Evolutionary conservation across 306 rosid genomes (phyloP).

Genomic region (Biancaea sappan): DNA sequence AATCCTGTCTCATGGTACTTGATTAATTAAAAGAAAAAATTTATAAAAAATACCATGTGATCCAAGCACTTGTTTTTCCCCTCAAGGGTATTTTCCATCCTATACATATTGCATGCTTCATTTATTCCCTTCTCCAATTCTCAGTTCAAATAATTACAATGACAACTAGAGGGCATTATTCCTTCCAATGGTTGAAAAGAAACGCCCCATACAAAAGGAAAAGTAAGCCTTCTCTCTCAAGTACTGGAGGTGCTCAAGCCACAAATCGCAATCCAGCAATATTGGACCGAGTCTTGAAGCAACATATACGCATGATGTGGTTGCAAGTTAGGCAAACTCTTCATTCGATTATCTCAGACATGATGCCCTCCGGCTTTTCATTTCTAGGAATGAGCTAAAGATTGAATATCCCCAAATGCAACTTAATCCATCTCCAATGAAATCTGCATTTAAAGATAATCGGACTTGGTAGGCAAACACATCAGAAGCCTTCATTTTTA

Average conservation of each 20-base stretch:
- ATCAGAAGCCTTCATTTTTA: conserved; percentile 31
- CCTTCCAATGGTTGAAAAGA: background rate
- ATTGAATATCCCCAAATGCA: conserved; percentile 26
- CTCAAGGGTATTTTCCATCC: too few species aligned
- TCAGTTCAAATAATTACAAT: background rate
- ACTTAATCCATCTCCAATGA: conserved; percentile 26
- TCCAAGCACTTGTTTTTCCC: background rate
- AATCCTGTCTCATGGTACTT: too few species aligned
- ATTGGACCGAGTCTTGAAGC: background rate
- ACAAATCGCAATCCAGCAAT: background rate
- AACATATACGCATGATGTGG: background rate
- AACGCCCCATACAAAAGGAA: background rate
- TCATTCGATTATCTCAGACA: background rate
- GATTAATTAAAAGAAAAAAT: background rate
- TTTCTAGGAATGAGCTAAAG: background rate
- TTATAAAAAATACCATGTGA: background rate
- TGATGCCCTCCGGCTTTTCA: background rate
- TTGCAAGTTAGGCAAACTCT: background rate
- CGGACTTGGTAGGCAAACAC: conserved; percentile 22
- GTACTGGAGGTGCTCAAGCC: background rate
- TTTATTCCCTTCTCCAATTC: background rate
- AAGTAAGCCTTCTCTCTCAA: background rate
- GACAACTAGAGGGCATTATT: background rate
- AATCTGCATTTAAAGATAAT: conserved; percentile 27
- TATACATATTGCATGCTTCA: background rate